phyloP scores from a whole-genome alignment of 164 flowering plant genomes.

The Houttuynia cordata region DNA sequence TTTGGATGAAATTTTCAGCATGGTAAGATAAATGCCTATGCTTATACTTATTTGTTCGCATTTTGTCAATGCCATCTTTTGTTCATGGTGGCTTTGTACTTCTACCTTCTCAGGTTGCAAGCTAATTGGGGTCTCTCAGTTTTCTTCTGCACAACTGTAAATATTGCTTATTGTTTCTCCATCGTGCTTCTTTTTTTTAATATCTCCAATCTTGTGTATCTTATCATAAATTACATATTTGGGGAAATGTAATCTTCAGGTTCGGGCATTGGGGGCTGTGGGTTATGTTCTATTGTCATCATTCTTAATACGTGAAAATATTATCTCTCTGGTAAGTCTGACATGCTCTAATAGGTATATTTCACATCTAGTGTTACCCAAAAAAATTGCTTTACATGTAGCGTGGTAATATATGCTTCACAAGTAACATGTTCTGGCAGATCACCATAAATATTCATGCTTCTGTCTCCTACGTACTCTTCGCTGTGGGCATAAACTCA shows the following conservation, averaged over 20 bases:
- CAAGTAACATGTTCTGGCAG: slow-evolving; percentile 30
- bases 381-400: neutral
- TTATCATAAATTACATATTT: slow-evolving; percentile 2
- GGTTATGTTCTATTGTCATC: slow-evolving; percentile 74
- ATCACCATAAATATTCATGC: slow-evolving; percentile 87
- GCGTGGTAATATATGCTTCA: neutral
- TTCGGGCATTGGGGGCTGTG: slow-evolving; percentile 64
- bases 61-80: neutral
- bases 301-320: slow-evolving; percentile 87
- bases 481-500: slow-evolving; percentile 47
- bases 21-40: neutral
- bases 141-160: slow-evolving; percentile 60
- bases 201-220: neutral
- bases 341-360: neutral
- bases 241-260: slow-evolving; percentile 31
- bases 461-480: slow-evolving; percentile 47
- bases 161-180: slow-evolving; percentile 1
- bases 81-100: neutral
- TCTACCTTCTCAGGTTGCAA: slow-evolving; percentile 44
- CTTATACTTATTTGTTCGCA: no score
- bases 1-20: no score
- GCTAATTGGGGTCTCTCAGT: slow-evolving; percentile 67
- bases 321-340: slow-evolving; percentile 63
- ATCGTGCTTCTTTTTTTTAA: neutral
- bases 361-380: neutral